Evolutionary conservation across 305 asterid genomes (phyloP).

Genomic region (Solanum chacoense): DNA sequence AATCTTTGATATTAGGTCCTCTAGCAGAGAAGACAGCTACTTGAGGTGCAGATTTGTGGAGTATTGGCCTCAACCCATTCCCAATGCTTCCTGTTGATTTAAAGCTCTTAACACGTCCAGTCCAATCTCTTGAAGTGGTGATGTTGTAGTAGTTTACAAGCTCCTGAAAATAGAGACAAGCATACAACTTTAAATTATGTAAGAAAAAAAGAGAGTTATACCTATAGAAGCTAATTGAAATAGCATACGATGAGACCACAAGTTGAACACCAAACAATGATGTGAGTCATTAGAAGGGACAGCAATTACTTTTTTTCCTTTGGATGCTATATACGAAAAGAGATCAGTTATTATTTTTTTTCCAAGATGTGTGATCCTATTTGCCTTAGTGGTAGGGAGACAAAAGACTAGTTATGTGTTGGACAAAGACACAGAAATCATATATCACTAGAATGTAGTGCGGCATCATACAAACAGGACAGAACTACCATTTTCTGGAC

Average conservation of each 20-base stretch:
- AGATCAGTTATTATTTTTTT: background rate
- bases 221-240: background rate
- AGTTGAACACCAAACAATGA: background rate
- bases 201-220: background rate
- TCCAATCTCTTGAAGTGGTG: conserved; percentile 89
- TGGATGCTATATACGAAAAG: background rate
- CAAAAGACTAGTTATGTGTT: background rate
- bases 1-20: conserved; percentile 93
- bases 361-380: background rate
- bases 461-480: background rate
- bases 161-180: conserved; percentile 38
- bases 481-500: background rate
- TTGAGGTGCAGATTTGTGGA: conserved; percentile 91
- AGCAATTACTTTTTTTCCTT: background rate
- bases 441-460: background rate
- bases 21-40: conserved; percentile 95
- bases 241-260: background rate
- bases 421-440: background rate
- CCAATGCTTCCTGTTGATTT: conserved; percentile 81
- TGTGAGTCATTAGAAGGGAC: background rate
- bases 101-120: conserved; percentile 84
- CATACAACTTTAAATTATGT: conserved; percentile 6
- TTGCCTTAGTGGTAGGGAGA: background rate
- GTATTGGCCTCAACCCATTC: conserved; percentile 76
- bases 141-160: conserved; percentile 83